phyloP scores from a whole-genome alignment of 1,284 basidiomycete species.

The Mycosarcoma maydis region DNA sequence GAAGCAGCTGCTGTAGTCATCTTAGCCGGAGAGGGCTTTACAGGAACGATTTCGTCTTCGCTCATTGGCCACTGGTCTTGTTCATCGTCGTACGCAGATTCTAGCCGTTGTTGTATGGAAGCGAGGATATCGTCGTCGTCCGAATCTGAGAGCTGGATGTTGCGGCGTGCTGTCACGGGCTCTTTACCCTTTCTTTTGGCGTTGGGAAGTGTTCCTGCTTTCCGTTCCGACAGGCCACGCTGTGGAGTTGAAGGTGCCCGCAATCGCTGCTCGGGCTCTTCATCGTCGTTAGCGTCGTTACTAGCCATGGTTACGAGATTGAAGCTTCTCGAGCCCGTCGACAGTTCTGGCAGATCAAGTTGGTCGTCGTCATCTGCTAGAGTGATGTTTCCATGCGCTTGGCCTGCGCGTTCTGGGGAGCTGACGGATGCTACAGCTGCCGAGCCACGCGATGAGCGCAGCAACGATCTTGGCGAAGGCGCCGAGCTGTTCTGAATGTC shows the following conservation, averaged over 20 bases:
- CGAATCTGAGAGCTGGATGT: conserved; percentile 26
- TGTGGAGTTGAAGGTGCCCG: conserved; percentile 7
- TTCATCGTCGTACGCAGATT: conserved; percentile 13
- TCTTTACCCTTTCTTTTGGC: conserved; percentile 22
- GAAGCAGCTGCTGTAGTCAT: background rate
- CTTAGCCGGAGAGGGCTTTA: conserved; percentile 6
- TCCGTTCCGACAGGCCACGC: conserved; percentile 19
- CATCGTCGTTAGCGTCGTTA: conserved; percentile 57
- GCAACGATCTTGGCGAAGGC: conserved; percentile 37
- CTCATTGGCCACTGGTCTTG: conserved; percentile 1
- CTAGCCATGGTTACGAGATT: conserved; percentile 50
- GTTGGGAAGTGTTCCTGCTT: conserved; percentile 8
- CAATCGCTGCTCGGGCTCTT: conserved; percentile 28
- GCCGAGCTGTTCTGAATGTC: conserved; percentile 49
- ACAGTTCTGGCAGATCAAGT: conserved; percentile 34
- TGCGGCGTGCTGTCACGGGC: background rate
- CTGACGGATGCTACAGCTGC: conserved; percentile 27
- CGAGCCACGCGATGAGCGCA: conserved; percentile 24
- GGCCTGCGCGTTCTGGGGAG: conserved; percentile 14
- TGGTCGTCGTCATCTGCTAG: conserved; percentile 66
- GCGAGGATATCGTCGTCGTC: conserved; percentile 32
- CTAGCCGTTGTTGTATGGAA: conserved; percentile 8
- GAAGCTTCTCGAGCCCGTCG: conserved; percentile 50
- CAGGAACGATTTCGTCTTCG: conserved; percentile 17
- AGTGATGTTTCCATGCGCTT: conserved; percentile 21